These are phyloP conservation scores for Zygnema cylindricum DNA, from an alignment of 139 green algal species.

Conservation along the genomic window DNA sequence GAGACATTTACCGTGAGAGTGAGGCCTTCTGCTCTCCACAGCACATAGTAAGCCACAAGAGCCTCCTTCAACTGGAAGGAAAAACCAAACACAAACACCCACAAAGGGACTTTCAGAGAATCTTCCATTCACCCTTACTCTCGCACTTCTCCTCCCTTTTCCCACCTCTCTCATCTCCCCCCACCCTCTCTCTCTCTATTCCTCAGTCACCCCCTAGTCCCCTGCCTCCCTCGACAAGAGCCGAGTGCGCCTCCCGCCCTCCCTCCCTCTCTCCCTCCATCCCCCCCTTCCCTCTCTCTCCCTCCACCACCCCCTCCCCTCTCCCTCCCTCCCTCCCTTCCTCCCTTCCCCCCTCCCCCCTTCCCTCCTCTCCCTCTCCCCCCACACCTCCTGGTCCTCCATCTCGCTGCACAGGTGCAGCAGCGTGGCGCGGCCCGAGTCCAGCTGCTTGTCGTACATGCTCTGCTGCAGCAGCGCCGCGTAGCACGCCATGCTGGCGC, in stretches of 20 bases:
- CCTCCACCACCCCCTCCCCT: background rate
- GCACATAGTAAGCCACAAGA: constrained; percentile 51
- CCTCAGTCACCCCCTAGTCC: background rate
- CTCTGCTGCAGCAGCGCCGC: constrained; percentile 23
- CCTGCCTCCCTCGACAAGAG: background rate
- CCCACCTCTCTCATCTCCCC: no score
- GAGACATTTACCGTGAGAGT: background rate
- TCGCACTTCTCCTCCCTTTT: background rate
- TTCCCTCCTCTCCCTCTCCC: constrained; percentile 46
- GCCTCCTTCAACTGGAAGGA: constrained; percentile 51
- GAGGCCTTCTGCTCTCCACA: background rate
- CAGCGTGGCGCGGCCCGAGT: constrained; percentile 50
- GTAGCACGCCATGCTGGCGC: background rate
- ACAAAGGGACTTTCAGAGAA: background rate
- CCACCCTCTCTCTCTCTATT: background rate
- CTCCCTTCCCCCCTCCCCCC: constrained; percentile 36
- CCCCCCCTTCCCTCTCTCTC: background rate
- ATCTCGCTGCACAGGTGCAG: constrained; percentile 58
- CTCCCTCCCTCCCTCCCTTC: background rate
- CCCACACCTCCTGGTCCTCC: constrained; percentile 47
- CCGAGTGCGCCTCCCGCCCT: background rate
- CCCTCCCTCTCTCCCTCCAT: background rate
- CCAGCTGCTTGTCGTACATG: constrained; percentile 58
- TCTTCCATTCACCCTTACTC: background rate
- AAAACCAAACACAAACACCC: background rate